Evolutionary conservation across 176 grass and related monocot genomes (phyloP), one percentile per base, ranked within the genome.

Genomic region (Miscanthus lutarioriparius): DNA sequence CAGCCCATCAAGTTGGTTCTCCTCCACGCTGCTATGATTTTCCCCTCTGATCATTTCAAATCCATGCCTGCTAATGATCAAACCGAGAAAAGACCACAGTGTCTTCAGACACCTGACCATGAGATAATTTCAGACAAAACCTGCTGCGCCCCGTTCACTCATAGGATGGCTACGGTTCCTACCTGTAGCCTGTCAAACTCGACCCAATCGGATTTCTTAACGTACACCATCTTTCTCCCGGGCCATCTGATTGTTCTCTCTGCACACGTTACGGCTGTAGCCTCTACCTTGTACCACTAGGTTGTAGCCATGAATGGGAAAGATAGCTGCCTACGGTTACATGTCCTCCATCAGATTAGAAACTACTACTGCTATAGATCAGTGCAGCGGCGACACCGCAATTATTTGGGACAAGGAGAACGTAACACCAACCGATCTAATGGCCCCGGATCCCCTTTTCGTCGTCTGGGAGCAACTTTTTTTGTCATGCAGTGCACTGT

Each of bases 341-440:
- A 23, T 70, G 22, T 78, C 74, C 40, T 37, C n/a, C 22, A 45
- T 76, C 70, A 20, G 61, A 47, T 80, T 67, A 67, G 64, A 10
- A n/a, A n/a, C 54, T n/a, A 10, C 20, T 8, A n/a, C 0, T n/a
- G 4, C 54, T 9, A 8, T 79, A 33, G 17, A 85, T 81, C 62
- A 76, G 49, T 19, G 62, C 10, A 74, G 58, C 11, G 73, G 58
- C 11, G 73, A 67, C 27, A 25, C 70, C 37, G n/a, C 82, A 70
- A 85, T 85, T 76, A 81, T 82, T 53, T 33, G 74, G 64, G 64
- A 20, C 78, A 72, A 82, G 22, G 54, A 77, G 83, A 70, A 78
- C 43, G 33, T 77, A 82, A 10, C 83, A 90, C 54, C 78, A 78
- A 77, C 78, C 83, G 22, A 37, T 77, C 70, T 8, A 25, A 47